Conservation (phyloP, 1,284 basidiomycete genomes). For the Apiotrichum porosum region DNA sequence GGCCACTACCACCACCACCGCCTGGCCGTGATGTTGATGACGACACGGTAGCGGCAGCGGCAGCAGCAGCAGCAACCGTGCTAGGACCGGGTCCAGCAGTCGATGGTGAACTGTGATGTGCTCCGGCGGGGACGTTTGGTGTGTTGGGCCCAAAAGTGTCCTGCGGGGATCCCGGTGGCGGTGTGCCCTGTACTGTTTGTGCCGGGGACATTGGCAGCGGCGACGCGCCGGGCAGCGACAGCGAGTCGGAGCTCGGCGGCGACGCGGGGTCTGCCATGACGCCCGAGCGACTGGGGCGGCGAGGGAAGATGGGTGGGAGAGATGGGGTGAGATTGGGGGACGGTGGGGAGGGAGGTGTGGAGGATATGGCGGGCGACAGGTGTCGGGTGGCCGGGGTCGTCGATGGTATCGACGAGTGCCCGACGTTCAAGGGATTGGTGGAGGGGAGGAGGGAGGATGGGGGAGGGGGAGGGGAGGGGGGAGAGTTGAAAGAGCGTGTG, state of each 20-base stretch:
- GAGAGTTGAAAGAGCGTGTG: neutral
- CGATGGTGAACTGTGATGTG: too few species aligned
- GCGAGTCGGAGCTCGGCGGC: conserved; percentile 1
- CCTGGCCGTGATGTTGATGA: neutral
- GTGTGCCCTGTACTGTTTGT: conserved; percentile 5
- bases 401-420: neutral
- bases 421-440: too few species aligned
- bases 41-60: neutral
- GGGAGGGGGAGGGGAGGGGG: neutral
- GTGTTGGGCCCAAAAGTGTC: conserved; percentile 14
- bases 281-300: neutral
- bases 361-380: neutral
- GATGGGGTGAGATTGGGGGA: neutral
- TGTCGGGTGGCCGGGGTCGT: neutral
- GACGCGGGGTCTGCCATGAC: neutral
- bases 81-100: too few species aligned
- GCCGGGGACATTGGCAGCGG: too few species aligned
- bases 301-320: neutral
- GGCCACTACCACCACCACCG: too few species aligned
- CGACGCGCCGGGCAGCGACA: neutral
- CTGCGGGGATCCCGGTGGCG: conserved; percentile 10
- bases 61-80: neutral
- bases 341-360: neutral
- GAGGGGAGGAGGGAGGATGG: neutral
- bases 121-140: too few species aligned